phyloP scores from a whole-genome alignment of 495 filamentous ascomycete species.

The Penicillium odoratum region DNA sequence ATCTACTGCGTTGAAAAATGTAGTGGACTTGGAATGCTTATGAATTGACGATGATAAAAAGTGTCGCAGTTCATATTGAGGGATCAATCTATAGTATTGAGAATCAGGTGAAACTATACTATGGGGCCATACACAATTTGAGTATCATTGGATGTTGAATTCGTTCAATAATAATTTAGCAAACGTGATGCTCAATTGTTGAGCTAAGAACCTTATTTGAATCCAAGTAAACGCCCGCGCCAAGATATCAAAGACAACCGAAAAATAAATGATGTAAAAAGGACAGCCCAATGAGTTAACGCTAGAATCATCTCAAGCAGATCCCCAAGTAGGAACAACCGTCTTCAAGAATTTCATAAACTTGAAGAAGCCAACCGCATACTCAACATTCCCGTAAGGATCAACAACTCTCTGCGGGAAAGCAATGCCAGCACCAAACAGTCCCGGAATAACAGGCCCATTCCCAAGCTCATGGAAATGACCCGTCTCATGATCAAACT shows the following conservation, averaged over 20 bases:
- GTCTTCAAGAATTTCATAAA: conserved; percentile 62
- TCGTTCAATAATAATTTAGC: not conserved
- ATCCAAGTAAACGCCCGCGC: not conserved
- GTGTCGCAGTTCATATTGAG: not conserved
- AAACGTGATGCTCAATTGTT: not conserved
- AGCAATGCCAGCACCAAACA: conserved; percentile 61
- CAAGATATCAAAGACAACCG: not conserved
- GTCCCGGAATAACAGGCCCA: conserved; percentile 42
- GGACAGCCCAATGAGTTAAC: not conserved
- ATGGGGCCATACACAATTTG: not conserved
- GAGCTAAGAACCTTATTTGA: not conserved
- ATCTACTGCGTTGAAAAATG: not conserved
- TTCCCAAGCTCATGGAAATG: conserved; percentile 42
- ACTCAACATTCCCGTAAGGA: conserved; percentile 60
- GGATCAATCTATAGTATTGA: not conserved
- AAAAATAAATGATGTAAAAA: not conserved
- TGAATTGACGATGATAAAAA: conserved; percentile 6
- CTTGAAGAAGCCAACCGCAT: conserved; percentile 62
- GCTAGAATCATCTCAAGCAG: not conserved
- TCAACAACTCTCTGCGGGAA: conserved; percentile 61
- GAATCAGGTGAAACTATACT: not conserved
- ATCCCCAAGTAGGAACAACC: conserved; percentile 48
- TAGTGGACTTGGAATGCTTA: conserved; percentile 1
- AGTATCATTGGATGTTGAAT: not conserved
- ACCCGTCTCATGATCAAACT: conserved; percentile 52